Conservation (phyloP, 176 grass and related monocot genomes). For the Rhynchospora pubera region DNA sequence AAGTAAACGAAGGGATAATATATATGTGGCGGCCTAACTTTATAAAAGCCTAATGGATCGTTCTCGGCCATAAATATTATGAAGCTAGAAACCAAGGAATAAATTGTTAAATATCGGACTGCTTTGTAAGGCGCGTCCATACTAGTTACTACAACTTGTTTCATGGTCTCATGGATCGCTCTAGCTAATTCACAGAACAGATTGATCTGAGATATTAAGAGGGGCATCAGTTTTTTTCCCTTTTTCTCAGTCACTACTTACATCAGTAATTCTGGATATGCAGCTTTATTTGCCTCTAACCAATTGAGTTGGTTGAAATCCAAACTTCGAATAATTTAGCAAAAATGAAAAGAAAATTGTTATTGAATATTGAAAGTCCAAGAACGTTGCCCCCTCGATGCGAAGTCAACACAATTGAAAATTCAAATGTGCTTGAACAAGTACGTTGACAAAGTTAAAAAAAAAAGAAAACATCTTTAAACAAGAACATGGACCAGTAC, state of each 20-base stretch:
- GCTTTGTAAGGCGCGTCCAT: background rate
- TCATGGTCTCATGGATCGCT: background rate
- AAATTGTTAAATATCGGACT: background rate
- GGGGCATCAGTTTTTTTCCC: too few species aligned
- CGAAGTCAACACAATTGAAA: too few species aligned
- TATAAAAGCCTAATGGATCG: slow-evolving; percentile 8
- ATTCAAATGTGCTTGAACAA: too few species aligned
- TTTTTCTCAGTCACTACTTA: too few species aligned
- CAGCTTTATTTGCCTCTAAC: background rate
- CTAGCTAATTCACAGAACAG: background rate
- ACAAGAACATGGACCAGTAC: too few species aligned
- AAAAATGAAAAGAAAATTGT: background rate
- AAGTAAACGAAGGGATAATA: background rate
- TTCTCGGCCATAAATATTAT: background rate
- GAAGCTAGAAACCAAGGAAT: background rate
- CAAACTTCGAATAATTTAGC: background rate
- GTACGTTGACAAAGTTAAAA: too few species aligned
- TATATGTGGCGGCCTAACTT: background rate
- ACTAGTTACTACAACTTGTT: background rate
- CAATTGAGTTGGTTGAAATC: background rate
- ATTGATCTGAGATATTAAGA: background rate
- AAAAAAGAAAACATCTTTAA: too few species aligned
- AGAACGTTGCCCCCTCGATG: background rate
- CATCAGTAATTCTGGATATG: too few species aligned
- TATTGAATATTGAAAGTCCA: background rate